Evolutionary conservation across 108 stramenopile genomes (phyloP).

Genomic region (Fragilaria crotonensis): DNA sequence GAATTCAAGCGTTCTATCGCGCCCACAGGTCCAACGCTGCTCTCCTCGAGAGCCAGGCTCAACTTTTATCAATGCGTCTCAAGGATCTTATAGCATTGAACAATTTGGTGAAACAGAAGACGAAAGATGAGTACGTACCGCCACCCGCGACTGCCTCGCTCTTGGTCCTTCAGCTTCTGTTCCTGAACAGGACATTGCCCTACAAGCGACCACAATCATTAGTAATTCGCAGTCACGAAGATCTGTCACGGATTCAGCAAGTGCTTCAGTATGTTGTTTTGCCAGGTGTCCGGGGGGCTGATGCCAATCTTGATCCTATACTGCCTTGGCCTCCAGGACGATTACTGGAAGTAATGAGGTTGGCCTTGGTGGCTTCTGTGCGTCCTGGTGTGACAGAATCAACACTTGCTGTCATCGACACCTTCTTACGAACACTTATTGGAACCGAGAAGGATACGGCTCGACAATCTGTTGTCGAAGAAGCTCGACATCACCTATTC

Average conservation of each 20-base stretch:
- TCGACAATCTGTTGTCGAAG: not conserved
- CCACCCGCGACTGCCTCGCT: slow-evolving; percentile 62
- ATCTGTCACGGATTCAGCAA: slow-evolving; percentile 29
- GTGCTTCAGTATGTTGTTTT: slow-evolving; percentile 43
- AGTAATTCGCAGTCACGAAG: slow-evolving; percentile 4
- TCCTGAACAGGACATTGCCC: slow-evolving; percentile 38
- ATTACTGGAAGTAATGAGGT: slow-evolving; percentile 17
- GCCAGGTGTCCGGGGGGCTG: slow-evolving; percentile 38
- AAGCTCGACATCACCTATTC: not conserved
- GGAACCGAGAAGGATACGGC: not conserved
- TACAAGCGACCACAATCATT: slow-evolving; percentile 9
- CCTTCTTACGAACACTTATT: not conserved
- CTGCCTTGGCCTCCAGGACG: slow-evolving; percentile 51
- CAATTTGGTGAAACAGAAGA: slow-evolving; percentile 31
- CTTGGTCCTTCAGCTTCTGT: slow-evolving; percentile 48
- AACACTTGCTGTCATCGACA: not conserved
- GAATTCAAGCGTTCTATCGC: slow-evolving; percentile 57
- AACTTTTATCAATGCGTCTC: slow-evolving; percentile 38
- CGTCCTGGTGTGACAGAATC: slow-evolving; percentile 1
- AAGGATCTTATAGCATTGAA: slow-evolving; percentile 45
- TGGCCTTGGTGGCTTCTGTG: slow-evolving; percentile 18
- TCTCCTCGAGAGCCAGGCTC: slow-evolving; percentile 27
- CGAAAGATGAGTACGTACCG: slow-evolving; percentile 41
- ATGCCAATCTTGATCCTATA: slow-evolving; percentile 54
- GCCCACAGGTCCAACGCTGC: slow-evolving; percentile 27